Evolutionary conservation across 495 filamentous ascomycete species (phyloP).

Genomic region (Penicillium diatomitis): DNA sequence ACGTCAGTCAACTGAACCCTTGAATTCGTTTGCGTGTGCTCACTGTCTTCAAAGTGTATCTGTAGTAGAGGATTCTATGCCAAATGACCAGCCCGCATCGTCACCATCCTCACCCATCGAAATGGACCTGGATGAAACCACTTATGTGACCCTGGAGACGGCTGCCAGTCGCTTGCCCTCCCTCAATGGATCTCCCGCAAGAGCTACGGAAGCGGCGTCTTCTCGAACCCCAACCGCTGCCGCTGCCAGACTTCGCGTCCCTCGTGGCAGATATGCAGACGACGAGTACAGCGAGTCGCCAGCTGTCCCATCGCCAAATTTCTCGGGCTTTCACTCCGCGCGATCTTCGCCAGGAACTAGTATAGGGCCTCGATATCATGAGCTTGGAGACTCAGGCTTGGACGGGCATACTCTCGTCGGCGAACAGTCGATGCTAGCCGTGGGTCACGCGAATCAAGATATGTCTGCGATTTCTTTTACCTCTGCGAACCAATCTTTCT

Average conservation of each 20-base stretch:
- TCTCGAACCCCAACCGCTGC: slow-evolving; percentile 9
- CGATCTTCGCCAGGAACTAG: slow-evolving; percentile 13
- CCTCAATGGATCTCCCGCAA: slow-evolving; percentile 3
- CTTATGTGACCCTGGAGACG: slow-evolving; percentile 13
- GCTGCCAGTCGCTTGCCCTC: slow-evolving; percentile 6
- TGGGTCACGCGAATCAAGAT: slow-evolving; percentile 11
- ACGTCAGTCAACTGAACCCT: slow-evolving; percentile 35
- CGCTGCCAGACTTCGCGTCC: neutral
- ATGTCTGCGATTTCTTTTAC: slow-evolving; percentile 10
- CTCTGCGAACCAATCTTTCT: slow-evolving; percentile 14
- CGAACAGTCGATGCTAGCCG: slow-evolving; percentile 8
- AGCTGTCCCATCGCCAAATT: slow-evolving; percentile 15
- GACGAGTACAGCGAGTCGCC: slow-evolving; percentile 9
- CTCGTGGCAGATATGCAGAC: slow-evolving; percentile 5
- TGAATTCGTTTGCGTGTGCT: slow-evolving; percentile 19
- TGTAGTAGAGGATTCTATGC: slow-evolving; percentile 21
- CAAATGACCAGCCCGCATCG: slow-evolving; percentile 3
- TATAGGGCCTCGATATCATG: slow-evolving; percentile 1
- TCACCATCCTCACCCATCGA: slow-evolving; percentile 2
- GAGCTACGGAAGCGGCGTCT: slow-evolving; percentile 5
- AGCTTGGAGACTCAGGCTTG: slow-evolving; percentile 7
- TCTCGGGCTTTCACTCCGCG: slow-evolving; percentile 19
- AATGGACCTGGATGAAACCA: slow-evolving; percentile 21
- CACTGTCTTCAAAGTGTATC: slow-evolving; percentile 27
- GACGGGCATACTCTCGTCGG: slow-evolving; percentile 19